A percentile compares a stretch with the other conserved stretches of the same genome.
phyloP scores from a whole-genome alignment of 805 yeast genomes.

The Schizosaccharomyces octosporus region DNA sequence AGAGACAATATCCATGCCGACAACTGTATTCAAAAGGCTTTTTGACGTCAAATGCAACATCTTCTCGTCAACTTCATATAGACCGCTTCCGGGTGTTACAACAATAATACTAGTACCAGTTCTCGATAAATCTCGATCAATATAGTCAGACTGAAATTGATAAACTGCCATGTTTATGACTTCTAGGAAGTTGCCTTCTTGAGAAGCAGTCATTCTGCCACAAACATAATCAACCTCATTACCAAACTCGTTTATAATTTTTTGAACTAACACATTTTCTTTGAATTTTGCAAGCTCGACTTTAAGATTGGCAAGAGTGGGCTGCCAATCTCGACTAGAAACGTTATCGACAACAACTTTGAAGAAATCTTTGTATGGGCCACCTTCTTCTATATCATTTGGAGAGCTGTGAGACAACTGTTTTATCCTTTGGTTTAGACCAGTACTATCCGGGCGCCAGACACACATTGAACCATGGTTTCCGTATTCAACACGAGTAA shows the following conservation, averaged over 20 bases:
- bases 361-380: conserved; percentile 32
- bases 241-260: conserved; percentile 14
- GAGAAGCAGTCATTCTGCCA: conserved; percentile 57
- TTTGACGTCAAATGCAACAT: conserved; percentile 50
- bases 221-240: conserved; percentile 16
- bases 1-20: conserved; percentile 72
- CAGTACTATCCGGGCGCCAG: neutral
- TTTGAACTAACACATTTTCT: conserved; percentile 37
- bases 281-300: conserved; percentile 65
- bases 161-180: conserved; percentile 68
- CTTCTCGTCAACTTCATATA: conserved; percentile 73
- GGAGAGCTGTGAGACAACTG: neutral
- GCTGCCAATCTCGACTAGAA: conserved; percentile 67
- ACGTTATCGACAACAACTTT: conserved; percentile 91
- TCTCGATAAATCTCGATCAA: conserved; percentile 66
- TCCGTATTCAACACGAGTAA: conserved; percentile 39
- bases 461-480: conserved; percentile 13
- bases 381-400: neutral
- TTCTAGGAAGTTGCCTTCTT: conserved; percentile 72
- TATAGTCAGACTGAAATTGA: conserved; percentile 47
- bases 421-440: neutral
- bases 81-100: conserved; percentile 78
- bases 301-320: conserved; percentile 68
- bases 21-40: conserved; percentile 50
- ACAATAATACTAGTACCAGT: conserved; percentile 77